Conservation (phyloP, 495 filamentous ascomycete genomes). For the Penicillium alfredii region DNA sequence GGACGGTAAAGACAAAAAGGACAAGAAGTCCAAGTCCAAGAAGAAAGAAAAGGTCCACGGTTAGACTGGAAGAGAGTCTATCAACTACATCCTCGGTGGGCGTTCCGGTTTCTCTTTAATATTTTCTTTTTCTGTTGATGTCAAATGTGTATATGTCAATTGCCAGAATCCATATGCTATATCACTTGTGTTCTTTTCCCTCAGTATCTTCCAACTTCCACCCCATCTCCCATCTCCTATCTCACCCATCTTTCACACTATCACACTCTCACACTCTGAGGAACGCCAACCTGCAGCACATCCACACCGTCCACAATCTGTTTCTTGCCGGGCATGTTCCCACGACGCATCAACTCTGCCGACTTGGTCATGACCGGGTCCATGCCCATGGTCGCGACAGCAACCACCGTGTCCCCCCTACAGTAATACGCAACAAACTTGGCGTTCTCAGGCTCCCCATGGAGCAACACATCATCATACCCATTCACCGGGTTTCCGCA, state of each 20-base stretch:
- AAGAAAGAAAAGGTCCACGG: slow-evolving; percentile 22
- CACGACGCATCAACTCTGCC: slow-evolving; percentile 78
- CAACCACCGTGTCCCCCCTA: slow-evolving; percentile 83
- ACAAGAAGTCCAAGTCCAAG: slow-evolving; percentile 15
- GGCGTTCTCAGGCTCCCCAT: slow-evolving; percentile 69
- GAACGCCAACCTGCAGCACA: slow-evolving; percentile 56
- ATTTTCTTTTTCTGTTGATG: no score
- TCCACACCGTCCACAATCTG: slow-evolving; percentile 70
- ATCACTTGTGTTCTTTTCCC: not conserved
- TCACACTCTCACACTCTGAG: slow-evolving; percentile 26
- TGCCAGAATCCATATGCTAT: slow-evolving; percentile 8
- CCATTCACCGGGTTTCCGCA: slow-evolving; percentile 77
- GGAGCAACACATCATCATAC: slow-evolving; percentile 76
- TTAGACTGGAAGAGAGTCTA: not conserved
- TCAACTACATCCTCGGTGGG: slow-evolving; percentile 18
- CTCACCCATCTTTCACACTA: not conserved
- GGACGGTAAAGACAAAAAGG: no score
- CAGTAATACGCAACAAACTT: slow-evolving; percentile 88
- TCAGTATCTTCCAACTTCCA: not conserved
- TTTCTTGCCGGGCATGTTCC: slow-evolving; percentile 74
- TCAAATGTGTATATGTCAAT: slow-evolving; percentile 21
- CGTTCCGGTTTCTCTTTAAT: slow-evolving; percentile 23
- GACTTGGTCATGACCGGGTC: slow-evolving; percentile 82
- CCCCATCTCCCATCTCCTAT: not conserved
- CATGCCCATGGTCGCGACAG: slow-evolving; percentile 83